phyloP scores from a whole-genome alignment of 2,329 filamentous ascomycete species.

The Aspergillus uvarum region DNA sequence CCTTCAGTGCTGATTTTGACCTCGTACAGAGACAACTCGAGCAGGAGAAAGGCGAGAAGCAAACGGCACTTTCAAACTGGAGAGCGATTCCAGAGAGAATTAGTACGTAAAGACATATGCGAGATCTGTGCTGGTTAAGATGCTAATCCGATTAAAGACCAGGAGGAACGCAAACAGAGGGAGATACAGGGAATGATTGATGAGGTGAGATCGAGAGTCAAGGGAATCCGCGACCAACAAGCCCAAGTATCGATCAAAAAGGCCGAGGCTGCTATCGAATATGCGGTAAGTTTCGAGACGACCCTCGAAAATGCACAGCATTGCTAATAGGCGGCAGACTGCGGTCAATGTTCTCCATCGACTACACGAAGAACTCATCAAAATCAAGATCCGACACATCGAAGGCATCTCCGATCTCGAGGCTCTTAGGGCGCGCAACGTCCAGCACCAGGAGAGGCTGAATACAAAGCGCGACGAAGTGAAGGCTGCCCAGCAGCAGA shows the following conservation, averaged over 20 bases:
- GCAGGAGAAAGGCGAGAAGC: slow-evolving; percentile 65
- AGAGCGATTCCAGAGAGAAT: slow-evolving; percentile 69
- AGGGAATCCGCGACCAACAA: slow-evolving; percentile 54
- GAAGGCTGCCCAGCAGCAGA: slow-evolving; percentile 33
- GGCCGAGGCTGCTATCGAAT: slow-evolving; percentile 56
- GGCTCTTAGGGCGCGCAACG: slow-evolving; percentile 66
- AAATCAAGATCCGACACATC: slow-evolving; percentile 68
- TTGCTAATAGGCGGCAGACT: slow-evolving; percentile 40
- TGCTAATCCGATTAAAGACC: slow-evolving; percentile 36
- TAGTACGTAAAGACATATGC: slow-evolving; percentile 49
- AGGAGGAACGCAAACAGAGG: slow-evolving; percentile 49
- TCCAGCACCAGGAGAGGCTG: slow-evolving; percentile 53
- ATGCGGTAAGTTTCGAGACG: slow-evolving; percentile 48
- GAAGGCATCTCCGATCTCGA: slow-evolving; percentile 81
- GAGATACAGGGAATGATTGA: slow-evolving; percentile 41
- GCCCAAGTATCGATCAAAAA: slow-evolving; percentile 59
- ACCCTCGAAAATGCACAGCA: not conserved
- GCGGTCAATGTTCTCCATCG: slow-evolving; percentile 62
- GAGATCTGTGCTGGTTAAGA: not conserved
- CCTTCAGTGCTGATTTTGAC: slow-evolving; percentile 2
- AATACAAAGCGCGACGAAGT: slow-evolving; percentile 44
- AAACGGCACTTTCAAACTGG: slow-evolving; percentile 65
- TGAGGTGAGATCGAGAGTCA: slow-evolving; percentile 49
- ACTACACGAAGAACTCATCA: slow-evolving; percentile 63
- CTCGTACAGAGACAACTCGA: slow-evolving; percentile 35